Base-by-base conservation (phyloP, 2,329 filamentous ascomycete genomes). In the Pseudofabraea citricarpa region DNA sequence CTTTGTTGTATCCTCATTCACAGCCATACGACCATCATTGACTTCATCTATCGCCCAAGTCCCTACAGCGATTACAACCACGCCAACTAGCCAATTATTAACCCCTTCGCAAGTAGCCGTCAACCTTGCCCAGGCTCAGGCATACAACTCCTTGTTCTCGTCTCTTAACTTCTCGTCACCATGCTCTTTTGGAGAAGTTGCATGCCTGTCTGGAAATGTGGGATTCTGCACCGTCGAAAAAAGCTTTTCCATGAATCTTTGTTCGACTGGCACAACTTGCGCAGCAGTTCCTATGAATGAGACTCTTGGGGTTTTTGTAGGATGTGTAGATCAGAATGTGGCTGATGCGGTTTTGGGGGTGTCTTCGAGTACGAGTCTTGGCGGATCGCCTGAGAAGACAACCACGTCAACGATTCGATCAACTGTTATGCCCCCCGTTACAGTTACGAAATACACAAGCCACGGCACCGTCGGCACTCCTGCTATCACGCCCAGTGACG, bases 281-380 rank as follows among this genome's bases (percentile, higher is more conserved):
- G 73, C 70, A 38, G 78, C 74, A 2, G 57, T 81, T 48, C 79
- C 79, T 0, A 71, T 79, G 66, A 69, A 66, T 27, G 69, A 59
- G 9, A 66, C 65, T 0, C 53, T 55, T 0, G 77, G 75, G 3
- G 72, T 77, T 8, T 56, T 64, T 41, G 62, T 82, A 19, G 68
- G 65, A 3, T 82, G 78, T 48, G 62, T 64, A 21, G 61, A 71
- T 38, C 53, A 59, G 8, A 54, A 56, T 3, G 58, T 61, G 2
- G 77, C 74, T 0, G 54, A 62, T 32, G 57, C 53, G 4, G 61
- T 76, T 6, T 60, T 81, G 3, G 72, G 69, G 10, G 26, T 12
- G 20, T 15, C 13, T 8, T 31, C 27, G 12, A 13, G 38, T 19
- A 13, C 38, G 7, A 37, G n/a, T n/a, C n/a, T n/a, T n/a, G n/a